Percentiles rank a stretch among this genome's conserved stretches.
Conservation (phyloP, 2,329 filamentous ascomycete species). For the Aschersonia sp. region DNA sequence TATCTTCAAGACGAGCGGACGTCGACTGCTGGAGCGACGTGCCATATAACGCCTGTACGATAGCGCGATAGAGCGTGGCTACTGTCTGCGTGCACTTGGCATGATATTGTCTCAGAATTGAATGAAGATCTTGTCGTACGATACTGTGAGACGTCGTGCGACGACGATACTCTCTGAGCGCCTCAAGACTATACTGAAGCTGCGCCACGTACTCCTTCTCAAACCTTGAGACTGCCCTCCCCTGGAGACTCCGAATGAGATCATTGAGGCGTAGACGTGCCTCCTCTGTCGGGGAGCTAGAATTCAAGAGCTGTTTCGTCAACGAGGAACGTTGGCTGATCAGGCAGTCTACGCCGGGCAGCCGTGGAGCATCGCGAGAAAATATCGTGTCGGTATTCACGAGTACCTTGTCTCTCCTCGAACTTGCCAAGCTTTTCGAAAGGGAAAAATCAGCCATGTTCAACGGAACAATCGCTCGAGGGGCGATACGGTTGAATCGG, state of each 20-base stretch:
- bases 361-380: not conserved
- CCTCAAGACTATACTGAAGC: not conserved
- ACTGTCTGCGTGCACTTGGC: not conserved
- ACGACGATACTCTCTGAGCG: not conserved
- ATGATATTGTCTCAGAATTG: not conserved
- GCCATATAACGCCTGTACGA: not conserved
- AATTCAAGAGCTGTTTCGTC: not conserved
- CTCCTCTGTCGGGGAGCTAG: not conserved
- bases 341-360: not conserved
- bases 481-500: not conserved
- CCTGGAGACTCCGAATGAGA: not conserved
- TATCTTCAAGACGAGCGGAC: not conserved
- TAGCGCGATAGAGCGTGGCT: not conserved
- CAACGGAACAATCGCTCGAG: not conserved
- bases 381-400: not conserved
- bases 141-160: not conserved
- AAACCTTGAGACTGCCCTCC: not conserved
- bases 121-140: not conserved
- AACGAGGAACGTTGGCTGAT: not conserved
- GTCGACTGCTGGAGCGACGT: not conserved
- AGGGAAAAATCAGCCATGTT: not conserved
- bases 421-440: not conserved
- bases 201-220: not conserved
- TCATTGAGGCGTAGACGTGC: not conserved
- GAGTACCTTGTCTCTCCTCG: not conserved